Base-by-base conservation (phyloP, 2,329 filamentous ascomycete genomes). In the Paraconiothyrium sp. region DNA sequence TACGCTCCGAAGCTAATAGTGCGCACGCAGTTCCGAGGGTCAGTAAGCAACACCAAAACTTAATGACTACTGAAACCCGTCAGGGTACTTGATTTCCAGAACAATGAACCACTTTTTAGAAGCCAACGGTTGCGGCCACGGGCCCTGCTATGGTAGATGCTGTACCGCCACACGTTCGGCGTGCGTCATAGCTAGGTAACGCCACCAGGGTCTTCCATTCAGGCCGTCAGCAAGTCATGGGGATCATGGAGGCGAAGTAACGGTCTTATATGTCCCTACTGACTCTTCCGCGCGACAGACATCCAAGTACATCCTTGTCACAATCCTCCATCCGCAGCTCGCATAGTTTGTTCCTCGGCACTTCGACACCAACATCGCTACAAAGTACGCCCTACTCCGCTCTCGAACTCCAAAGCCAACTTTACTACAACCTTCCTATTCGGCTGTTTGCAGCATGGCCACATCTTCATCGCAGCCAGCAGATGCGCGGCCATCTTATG, bases 401-500 rank as follows among this genome's bases (percentile, higher is more conserved):
- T 14, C 13, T 20, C 24, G 9, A n/a, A 5, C 32, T 20, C 24
- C 34, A 13, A 20, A 51, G 16, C 13, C 27, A 32, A 34, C 47
- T 9, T 54, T 7, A 49, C 22, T 6, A n/a, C 2, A n/a, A 27
- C 7, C 4, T 9, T 22, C 9, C 30, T 30, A n/a, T 47, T 20
- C n/a, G n/a, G 20, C 9, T 10, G 9, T 41, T 34, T 20, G 27
- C 54, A 61, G 41, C 6, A 75, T 75, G 73, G 52, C 72, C 30
- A 62, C 63, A 9, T 64, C 68, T 58, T 65, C 69, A 35, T 44
- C 52, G 41, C 64, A 65, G 43, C 71, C 69, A 50, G 58, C 66
- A 35, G 75, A 76, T 37, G 67, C 76, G 32, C 76, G 76, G 9
- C 76, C 76, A 2, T 72, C 71, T 32, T 78, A 78, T 59, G 75